Conservation (phyloP, 2,329 filamentous ascomycete species). For the Diaporthe sp. region DNA sequence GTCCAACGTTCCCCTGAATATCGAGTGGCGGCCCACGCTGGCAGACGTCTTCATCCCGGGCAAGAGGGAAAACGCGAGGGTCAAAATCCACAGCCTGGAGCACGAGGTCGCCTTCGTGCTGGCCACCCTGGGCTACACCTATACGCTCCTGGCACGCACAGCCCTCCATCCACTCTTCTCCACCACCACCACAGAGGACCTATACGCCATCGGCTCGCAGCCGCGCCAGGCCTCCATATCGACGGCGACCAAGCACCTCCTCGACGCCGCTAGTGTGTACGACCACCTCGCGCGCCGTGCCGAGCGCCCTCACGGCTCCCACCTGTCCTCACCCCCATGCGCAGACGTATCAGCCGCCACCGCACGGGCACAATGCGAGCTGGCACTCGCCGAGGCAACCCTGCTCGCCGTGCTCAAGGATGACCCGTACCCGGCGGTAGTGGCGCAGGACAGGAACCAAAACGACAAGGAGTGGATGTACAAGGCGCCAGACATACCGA, state of each 20-base stretch:
- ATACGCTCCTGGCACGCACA: conserved; percentile 79
- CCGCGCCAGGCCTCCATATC: conserved; percentile 79
- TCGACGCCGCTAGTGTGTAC: conserved; percentile 85
- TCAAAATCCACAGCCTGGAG: conserved; percentile 80
- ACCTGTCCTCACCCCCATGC: conserved; percentile 56
- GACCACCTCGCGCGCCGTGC: conserved; percentile 75
- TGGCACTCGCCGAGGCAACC: conserved; percentile 90
- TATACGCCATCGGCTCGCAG: conserved; percentile 66
- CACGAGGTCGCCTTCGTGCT: conserved; percentile 87
- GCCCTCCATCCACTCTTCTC: conserved; percentile 82
- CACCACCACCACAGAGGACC: conserved; percentile 64
- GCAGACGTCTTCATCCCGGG: conserved; percentile 74
- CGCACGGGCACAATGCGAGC: conserved; percentile 69
- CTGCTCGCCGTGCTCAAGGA: conserved; percentile 93
- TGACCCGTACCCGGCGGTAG: conserved; percentile 88
- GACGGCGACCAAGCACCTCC: conserved; percentile 81
- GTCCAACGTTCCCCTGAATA: conserved; percentile 70
- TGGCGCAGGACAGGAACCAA: conserved; percentile 85
- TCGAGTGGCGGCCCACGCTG: conserved; percentile 90
- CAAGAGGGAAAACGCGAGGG: conserved; percentile 72
- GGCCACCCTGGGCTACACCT: conserved; percentile 81
- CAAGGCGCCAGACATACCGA: conserved; percentile 86
- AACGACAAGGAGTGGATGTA: conserved; percentile 98
- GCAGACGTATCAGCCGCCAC: conserved; percentile 68
- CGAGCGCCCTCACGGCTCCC: conserved; percentile 51